Evolutionary conservation across 768 basidiomycete species (phyloP), one percentile per base, ranked within the genome.

Genomic region (Suillus paluster): DNA sequence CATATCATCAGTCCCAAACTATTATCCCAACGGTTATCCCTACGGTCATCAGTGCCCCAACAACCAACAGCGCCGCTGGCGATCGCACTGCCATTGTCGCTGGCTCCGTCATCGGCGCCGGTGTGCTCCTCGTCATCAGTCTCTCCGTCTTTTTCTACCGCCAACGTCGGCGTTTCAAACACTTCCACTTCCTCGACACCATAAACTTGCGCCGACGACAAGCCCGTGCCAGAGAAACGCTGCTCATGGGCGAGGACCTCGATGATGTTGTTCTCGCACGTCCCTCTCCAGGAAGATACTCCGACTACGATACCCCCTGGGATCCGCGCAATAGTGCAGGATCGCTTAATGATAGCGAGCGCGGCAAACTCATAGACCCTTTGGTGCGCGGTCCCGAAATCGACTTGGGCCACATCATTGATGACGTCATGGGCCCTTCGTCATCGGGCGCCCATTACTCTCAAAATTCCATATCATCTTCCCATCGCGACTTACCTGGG

Each of bases 351-450:
- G 10, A 41, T 23, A 58, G 44, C 49, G 75, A 75, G 41, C 50
- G 55, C 41, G 67, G 65, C 0, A 62, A 73, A 61, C 64, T 73
- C 25, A 64, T 70, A 45, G 69, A 74, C 14, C 61, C 69, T 0
- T 27, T 71, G 33, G 27, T 57, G 2, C 34, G 42, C 23, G 21
- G 45, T 36, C 61, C 57, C 12, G 56, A 59, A 2, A 14, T 77
- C 27, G 75, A 80, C 30, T 61, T 82, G 10, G 58, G 71, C n/a
- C 72, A 66, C 10, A 83, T 84, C 52, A 79, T 84, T 10, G 77
- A 82, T 59, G 78, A 83, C 53, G 78, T 84, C 1, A 84, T 84
- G 83, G 83, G 83, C 3, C 78, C 80, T 4, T 49, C 72, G 0
- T 0, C 53, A 0, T 4, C 23, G 15, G 63, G 56, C 0, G 58